Evolutionary conservation across 2,329 filamentous ascomycete genomes (phyloP), one percentile per base, ranked within the genome.

Genomic region (Sarocladium kiliense): DNA sequence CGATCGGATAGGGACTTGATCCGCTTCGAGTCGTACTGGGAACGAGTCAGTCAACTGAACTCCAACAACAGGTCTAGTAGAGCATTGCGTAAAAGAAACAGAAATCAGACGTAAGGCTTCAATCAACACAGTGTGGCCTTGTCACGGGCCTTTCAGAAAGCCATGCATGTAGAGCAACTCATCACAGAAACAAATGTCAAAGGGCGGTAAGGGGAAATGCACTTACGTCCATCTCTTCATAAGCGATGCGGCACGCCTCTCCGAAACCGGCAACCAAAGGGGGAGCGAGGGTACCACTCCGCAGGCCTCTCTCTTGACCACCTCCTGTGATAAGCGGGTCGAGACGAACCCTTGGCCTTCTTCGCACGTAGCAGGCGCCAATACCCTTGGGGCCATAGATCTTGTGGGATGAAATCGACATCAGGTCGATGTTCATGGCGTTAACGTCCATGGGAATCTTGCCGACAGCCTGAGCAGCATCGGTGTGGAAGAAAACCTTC

Each of bases 331-430:
- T 99, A 68, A 99, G 87, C 53, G 94, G 94, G 57, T 99, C 94
- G 56, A 99, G 77, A 72, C 94, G 89, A 62, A 99, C 94, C 70
- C 93, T 86, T 1, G 94, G 94, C 56, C 94, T 83, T 75, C 94
- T 85, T 66, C 94, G 88, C 50, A 99, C 90, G 67, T 93, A 99
- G 75, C 94, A 99, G 57, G 94, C 94, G 57, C 94, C 94, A 56
- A 99, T 89, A 32, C 94, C 94, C 78, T 96, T 99, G 54, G 94
- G 94, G 25, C 94, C 94, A 68, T 99, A 99, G 55, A 99, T 96
- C 75, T 99, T 99, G 76, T 99, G 94, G 27, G 90, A 92, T 9
- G 94, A 97, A 58, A 99, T 97, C 27, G 93, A 97, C 93, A 99
- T 97, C 67, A 99, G 76, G 69, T 99, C 94, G 61, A 99, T 87